Base-by-base conservation (phyloP, 768 basidiomycete species). In the Suillus alpinus region DNA sequence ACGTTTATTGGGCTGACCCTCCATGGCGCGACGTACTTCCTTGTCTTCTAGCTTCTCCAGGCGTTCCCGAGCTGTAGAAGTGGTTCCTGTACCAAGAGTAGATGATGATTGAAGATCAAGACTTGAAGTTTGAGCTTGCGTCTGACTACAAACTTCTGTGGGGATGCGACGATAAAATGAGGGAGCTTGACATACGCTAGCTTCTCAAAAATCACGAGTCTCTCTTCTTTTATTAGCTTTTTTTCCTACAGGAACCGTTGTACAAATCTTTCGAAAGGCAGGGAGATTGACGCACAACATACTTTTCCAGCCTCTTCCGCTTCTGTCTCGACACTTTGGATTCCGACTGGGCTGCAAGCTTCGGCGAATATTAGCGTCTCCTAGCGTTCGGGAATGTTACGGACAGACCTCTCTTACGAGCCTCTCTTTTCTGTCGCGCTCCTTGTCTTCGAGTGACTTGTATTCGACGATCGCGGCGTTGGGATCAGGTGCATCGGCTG, bases 161-260 rank as follows among this genome's bases (percentile, higher is more conserved):
- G 39, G 59, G 71, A 51, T 67, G 63, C 58, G 62, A 57, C 40
- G 52, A 43, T 13, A 29, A 56, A 59, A 29, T 29, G 32, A 29
- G 36, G 32, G 31, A 59, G 26, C 12, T 44, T 18, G 37, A 83
- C 86, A 63, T 76, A 94, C 94, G 86, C 83, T 62, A 97, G 79
- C 71, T 91, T 94, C 65, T 92, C 85, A 58, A 96, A 86, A 14
- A 97, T 80, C 20, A 80, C 72, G 4, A 85, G 68, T 49, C 94
- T 84, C 62, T 93, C 92, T 69, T 97, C 95, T 71, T 94, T 92
- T 75, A 90, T 93, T 52, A 96, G 77, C 74, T 95, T 95, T 77
- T 95, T 95, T 55, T 93, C 90, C 93, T 95, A 63, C 52, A 59
- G 9, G 51, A 40, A 46, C 41, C 3, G 32, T 67, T 4, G 29